Percentiles rank a stretch among this genome's conserved stretches.
Conservation (phyloP, 73 alveolate species). For the Stentor coeruleus region DNA sequence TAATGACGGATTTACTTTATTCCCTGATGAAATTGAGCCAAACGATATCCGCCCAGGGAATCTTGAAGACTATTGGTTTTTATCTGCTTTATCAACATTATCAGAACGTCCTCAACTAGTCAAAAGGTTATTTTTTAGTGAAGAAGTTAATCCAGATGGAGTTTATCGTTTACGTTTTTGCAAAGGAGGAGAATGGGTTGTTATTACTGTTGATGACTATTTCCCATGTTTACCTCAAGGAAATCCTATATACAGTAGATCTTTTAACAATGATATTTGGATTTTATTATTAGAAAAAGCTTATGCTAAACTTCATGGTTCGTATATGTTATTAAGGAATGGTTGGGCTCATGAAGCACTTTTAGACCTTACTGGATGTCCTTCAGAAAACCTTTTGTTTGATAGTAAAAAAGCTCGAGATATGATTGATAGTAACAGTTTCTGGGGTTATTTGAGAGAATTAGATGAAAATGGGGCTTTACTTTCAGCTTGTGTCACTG, state of each 20-base stretch:
- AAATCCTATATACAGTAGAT: conserved; percentile 80
- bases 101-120: conserved; percentile 59
- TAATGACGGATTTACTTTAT: conserved; percentile 36
- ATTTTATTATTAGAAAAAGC: conserved; percentile 95
- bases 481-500: conserved; percentile 66
- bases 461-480: conserved; percentile 78
- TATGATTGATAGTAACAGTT: conserved; percentile 40
- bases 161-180: conserved; percentile 90
- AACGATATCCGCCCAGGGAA: conserved; percentile 79
- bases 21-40: conserved; percentile 76
- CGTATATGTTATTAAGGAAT: conserved; percentile 77
- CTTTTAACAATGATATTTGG: conserved; percentile 92
- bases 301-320: conserved; percentile 95
- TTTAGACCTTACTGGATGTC: conserved; percentile 93
- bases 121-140: conserved; percentile 91
- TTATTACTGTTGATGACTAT: conserved; percentile 94
- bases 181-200: conserved; percentile 97
- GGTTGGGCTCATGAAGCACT: conserved; percentile 90
- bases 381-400: conserved; percentile 68
- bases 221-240: conserved; percentile 98
- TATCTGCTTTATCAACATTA: conserved; percentile 71
- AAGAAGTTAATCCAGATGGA: conserved; percentile 77
- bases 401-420: conserved; percentile 52
- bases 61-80: conserved; percentile 81
- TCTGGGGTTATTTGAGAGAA: conserved; percentile 61